Percentiles rank a stretch among this genome's conserved stretches.
Conservation (phyloP, 2,329 filamentous ascomycete genomes). For the Colletotrichum sp. region DNA sequence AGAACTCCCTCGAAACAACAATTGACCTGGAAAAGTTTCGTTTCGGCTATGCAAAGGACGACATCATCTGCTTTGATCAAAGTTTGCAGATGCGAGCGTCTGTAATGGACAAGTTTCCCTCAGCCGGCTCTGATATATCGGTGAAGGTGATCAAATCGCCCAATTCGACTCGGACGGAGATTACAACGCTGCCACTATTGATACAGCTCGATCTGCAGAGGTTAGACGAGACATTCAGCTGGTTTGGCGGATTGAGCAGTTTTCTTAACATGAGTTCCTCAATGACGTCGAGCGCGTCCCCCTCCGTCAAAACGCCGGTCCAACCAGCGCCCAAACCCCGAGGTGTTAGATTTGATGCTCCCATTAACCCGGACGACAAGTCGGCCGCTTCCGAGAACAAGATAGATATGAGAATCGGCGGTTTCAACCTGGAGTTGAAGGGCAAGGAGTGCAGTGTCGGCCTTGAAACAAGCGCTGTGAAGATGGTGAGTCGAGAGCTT, state of each 20-base stretch:
- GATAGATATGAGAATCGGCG: slow-evolving; percentile 77
- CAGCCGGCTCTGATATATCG: slow-evolving; percentile 62
- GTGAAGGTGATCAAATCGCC: slow-evolving; percentile 54
- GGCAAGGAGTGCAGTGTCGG: slow-evolving; percentile 78
- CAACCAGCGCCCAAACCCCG: slow-evolving; percentile 51
- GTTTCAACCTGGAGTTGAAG: slow-evolving; percentile 75
- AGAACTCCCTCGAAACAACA: slow-evolving; percentile 35
- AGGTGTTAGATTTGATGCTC: slow-evolving; percentile 64
- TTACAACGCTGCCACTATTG: slow-evolving; percentile 79
- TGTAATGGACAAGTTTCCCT: slow-evolving; percentile 61
- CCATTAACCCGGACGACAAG: slow-evolving; percentile 52
- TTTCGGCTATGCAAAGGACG: slow-evolving; percentile 66
- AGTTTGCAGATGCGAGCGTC: slow-evolving; percentile 63
- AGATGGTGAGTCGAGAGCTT: slow-evolving; percentile 76
- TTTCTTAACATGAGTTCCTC: slow-evolving; percentile 89
- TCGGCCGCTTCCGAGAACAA: slow-evolving; percentile 64
- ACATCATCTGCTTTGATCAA: slow-evolving; percentile 68
- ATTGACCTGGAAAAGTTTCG: slow-evolving; percentile 61
- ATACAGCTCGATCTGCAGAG: slow-evolving; percentile 78
- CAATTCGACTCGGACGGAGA: slow-evolving; percentile 57
- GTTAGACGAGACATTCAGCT: slow-evolving; percentile 84
- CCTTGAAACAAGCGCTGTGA: slow-evolving; percentile 81
- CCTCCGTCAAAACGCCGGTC: slow-evolving; percentile 38
- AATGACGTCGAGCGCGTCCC: slow-evolving; percentile 74
- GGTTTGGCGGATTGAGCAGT: slow-evolving; percentile 91